Percentiles rank a stretch among this genome's conserved stretches.
Evolutionary conservation across 345 rosid species (phyloP).

Genomic region (Psidium guajava): DNA sequence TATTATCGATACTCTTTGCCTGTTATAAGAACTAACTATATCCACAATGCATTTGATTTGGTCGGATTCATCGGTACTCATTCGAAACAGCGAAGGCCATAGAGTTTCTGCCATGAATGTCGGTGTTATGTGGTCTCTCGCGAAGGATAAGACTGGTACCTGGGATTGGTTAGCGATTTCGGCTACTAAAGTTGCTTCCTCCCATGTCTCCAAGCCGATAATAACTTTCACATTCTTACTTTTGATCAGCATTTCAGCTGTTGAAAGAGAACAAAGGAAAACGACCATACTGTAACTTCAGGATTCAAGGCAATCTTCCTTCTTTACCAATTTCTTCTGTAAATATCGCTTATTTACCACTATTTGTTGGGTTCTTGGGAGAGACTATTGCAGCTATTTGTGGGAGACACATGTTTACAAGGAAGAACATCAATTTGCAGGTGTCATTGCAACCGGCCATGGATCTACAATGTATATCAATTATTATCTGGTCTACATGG

Average conservation of each 20-base stretch:
- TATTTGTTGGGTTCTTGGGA: too few relatives aligned
- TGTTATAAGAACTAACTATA: slow-evolving; percentile 14
- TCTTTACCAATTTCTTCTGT: too few relatives aligned
- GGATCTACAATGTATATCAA: too few relatives aligned
- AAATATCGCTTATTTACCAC: too few relatives aligned
- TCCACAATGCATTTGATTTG: slow-evolving; percentile 30
- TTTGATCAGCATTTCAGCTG: slow-evolving; percentile 23
- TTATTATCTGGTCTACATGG: too few relatives aligned
- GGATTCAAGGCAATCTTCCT: background rate
- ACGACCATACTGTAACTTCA: background rate
- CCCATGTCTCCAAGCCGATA: slow-evolving; percentile 34
- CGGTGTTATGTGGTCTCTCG: slow-evolving; percentile 15
- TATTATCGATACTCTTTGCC: slow-evolving; percentile 27
- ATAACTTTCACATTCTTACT: slow-evolving; percentile 21
- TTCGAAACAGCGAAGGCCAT: slow-evolving; percentile 8
- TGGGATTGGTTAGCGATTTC: slow-evolving; percentile 17
- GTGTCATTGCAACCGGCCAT: too few relatives aligned
- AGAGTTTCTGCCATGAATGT: slow-evolving; percentile 12
- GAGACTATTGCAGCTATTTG: too few relatives aligned
- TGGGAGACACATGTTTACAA: too few relatives aligned
- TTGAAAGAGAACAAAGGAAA: background rate
- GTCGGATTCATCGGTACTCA: slow-evolving; percentile 14
- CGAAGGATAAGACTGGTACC: slow-evolving; percentile 30
- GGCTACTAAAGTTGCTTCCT: slow-evolving; percentile 29
- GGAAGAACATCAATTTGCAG: too few relatives aligned